These are phyloP conservation scores for Paragyromitra xinjiangensis DNA, from an alignment of 495 filamentous ascomycete genomes.

Conservation along the genomic window DNA sequence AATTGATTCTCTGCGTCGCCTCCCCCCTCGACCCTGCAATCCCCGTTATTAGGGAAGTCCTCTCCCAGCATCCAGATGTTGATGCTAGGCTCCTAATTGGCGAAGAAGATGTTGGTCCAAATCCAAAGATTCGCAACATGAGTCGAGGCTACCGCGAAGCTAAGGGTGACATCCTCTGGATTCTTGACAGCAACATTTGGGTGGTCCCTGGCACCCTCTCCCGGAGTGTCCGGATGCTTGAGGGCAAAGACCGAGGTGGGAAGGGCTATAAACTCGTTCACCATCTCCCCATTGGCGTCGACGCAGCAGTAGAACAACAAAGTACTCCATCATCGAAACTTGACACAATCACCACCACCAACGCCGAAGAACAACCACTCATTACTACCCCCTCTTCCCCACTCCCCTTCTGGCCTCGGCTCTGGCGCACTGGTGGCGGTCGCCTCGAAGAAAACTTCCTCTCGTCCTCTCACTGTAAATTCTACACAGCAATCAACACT, in stretches of 20 bases:
- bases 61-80: conserved; percentile 75
- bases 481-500: conserved; percentile 97
- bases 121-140: conserved; percentile 98
- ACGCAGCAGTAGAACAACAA: conserved; percentile 59
- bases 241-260: conserved; percentile 65
- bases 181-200: conserved; percentile 98
- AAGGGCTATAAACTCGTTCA: conserved; percentile 93
- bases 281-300: conserved; percentile 86
- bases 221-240: conserved; percentile 86
- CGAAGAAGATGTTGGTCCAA: conserved; percentile 92
- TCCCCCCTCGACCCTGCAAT: conserved; percentile 80
- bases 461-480: conserved; percentile 93
- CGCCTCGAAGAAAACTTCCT: conserved; percentile 93
- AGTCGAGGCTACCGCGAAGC: conserved; percentile 95
- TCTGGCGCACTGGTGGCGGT: conserved; percentile 70
- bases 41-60: conserved; percentile 73
- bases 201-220: conserved; percentile 78
- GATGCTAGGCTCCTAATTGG: conserved; percentile 84
- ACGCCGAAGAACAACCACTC: conserved; percentile 52
- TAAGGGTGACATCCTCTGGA: conserved; percentile 90
- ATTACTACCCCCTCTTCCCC: conserved; percentile 33
- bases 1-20: conserved; percentile 83
- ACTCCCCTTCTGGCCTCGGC: conserved; percentile 47
- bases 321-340: conserved; percentile 25
- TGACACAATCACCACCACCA: conserved; percentile 24